Base-by-base conservation (phyloP, 2,329 filamentous ascomycete genomes). In the Rachicladosporium sp. region DNA sequence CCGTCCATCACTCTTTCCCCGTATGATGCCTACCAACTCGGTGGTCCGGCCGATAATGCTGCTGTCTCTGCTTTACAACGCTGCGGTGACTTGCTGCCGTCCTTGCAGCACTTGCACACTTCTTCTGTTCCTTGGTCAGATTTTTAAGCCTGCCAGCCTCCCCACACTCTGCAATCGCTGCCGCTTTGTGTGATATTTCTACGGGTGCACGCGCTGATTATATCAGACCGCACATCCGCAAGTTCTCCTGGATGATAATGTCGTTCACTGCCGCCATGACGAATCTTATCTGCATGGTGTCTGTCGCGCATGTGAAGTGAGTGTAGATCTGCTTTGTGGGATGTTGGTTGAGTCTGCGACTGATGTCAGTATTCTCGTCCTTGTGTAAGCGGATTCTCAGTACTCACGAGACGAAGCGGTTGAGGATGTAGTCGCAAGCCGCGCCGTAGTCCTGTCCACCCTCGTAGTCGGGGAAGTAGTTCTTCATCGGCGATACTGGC, bases 271-370 rank as follows among this genome's bases (percentile, higher is more conserved):
- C 91, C 46, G 89, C 88, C 91, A 98, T 98, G 67, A 98, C 91
- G 72, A 98, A 96, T 59, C 91, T 81, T 56, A 98, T 98, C 66
- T 98, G 91, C 57, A 91, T 95, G 27, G 91, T 98, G 61, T 98
- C 91, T 36, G 91, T 98, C 45, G 91, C 91, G 63, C 91, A 96
- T 37, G 91, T 98, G 68, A 98, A 98, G 67, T 96, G 91, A 43
- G 91, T 98, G 73, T 98, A 98, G 63, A 98, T 96, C 65, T 98
- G 91, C 74, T 98, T 98, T 40, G 87, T 94, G 71, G 96, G 91
- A 63, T 95, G 89, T 67, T 96, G 91, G 70, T 98, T 98, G 61
- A 98, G 71, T 61, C 57, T 60, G 43, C n/a, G n/a, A n/a, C n/a
- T n/a, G n/a, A n/a, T n/a, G n/a, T n/a, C n/a, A n/a, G n/a, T n/a